These are phyloP conservation scores for Coemansia sp. DNA, from an alignment of 192 early-diverging fungal species.

Conservation along the genomic window DNA sequence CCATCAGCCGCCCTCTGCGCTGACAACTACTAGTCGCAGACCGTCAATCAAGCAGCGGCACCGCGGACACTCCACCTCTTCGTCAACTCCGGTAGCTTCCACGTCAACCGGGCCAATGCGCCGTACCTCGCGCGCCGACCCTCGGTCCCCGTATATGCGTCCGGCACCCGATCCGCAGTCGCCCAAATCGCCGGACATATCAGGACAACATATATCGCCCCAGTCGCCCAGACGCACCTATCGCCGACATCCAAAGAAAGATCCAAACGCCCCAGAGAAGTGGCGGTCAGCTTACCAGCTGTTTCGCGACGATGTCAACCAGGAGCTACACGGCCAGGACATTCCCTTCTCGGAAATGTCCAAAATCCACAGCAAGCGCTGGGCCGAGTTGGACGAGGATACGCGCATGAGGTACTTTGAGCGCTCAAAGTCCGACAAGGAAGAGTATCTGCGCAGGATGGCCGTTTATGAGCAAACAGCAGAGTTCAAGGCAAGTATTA, in stretches of 20 bases:
- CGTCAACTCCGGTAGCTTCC: conserved; percentile 3
- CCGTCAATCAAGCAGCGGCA: conserved; percentile 15
- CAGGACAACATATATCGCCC: conserved; percentile 6
- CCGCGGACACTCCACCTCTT: conserved; percentile 41
- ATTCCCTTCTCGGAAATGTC: conserved; percentile 51
- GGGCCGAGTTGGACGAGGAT: conserved; percentile 32
- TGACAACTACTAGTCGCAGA: conserved; percentile 1
- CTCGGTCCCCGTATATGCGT: conserved; percentile 25
- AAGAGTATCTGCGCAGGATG: conserved; percentile 39
- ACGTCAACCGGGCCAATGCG: conserved; percentile 15
- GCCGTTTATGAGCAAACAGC: conserved; percentile 29
- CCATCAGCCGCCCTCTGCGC: conserved; percentile 9
- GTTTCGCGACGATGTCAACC: conserved; percentile 50
- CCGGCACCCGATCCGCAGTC: conserved; percentile 13
- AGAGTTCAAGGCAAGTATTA: conserved; percentile 27
- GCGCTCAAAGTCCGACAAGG: conserved; percentile 34
- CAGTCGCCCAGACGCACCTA: conserved; percentile 39
- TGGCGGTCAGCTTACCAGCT: conserved; percentile 52
- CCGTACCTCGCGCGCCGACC: conserved; percentile 25
- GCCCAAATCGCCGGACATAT: conserved; percentile 12
- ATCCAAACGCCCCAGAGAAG: conserved; percentile 45
- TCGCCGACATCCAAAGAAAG: conserved; percentile 48
- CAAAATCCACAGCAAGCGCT: conserved; percentile 47
- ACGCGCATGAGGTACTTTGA: conserved; percentile 25
- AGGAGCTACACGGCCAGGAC: conserved; percentile 37